Evolutionary conservation across 495 filamentous ascomycete species (phyloP), one percentile per base, ranked within the genome.

Genomic region (Apodospora peruviana): DNA sequence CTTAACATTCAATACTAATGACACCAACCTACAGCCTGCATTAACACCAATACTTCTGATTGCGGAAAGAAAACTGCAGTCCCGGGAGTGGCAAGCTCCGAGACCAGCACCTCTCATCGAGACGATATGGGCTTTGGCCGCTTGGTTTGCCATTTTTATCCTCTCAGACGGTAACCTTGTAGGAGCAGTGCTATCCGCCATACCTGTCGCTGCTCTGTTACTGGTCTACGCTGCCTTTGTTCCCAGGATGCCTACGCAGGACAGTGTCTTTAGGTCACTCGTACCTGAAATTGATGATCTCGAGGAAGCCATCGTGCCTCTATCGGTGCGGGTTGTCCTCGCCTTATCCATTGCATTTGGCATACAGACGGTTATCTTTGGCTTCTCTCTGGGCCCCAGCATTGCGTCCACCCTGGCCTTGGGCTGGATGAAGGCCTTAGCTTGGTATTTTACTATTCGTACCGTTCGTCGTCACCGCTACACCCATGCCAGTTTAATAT

Each of bases 381-480:
- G 27, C 7, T 32, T 32, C 14, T 14, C 27, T 14, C 7, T 14
- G 27, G 27, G 27, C 7, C 7, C 14, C 27, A 32, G 17, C 37
- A n/a, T 39, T 16, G 37, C 17, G 37, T 8, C 37, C 8, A 24
- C 21, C 1, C 21, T 53, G 21, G 1, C 46, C 0, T 7, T 61
- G 19, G 61, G 56, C 3, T 21, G 52, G 8, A 12, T 27, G 7
- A 68, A 62, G 9, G 63, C 63, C 1, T 40, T 55, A 2, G 48
- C 48, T 25, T 68, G 63, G 65, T 61, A 55, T 45, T 65, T 59
- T 25, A 47, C 50, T 1, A 50, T 59, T 29, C 45, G 53, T 40
- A 51, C 48, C 21, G 63, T 68, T 52, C 19, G 58, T 56, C 11
- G n/a, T 25, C 32, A 23, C 25, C 3, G 5, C 1, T 2, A 1